Base-by-base conservation (phyloP, 73 alveolate genomes). In the Tetrahymena elliotti region DNA sequence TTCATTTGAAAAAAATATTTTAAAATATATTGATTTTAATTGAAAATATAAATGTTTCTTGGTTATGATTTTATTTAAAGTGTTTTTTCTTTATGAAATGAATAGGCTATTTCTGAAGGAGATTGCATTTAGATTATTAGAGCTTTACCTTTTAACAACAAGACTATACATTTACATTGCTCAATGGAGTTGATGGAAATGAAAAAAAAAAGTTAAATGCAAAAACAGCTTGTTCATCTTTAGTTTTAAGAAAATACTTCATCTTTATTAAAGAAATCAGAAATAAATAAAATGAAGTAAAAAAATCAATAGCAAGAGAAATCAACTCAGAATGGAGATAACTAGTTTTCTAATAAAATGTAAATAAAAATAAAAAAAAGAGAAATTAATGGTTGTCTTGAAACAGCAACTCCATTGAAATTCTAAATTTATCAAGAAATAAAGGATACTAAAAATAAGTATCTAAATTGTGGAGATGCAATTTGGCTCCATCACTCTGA, bases 401-500 rank as follows among this genome's bases (percentile, higher is more conserved):
- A 94, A 27, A 93, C 84, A 33, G 96, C 93, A 41, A 94, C 96
- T 6, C 54, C 93, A 35, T 88, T 94, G 95, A 84, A 94, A 27
- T 84, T 94, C 34, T 94, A 52, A 36, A 92, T 94, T 0, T 94
- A 94, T 84, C 84, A 94, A 6, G 96, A 94, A 36, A 40, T 84
- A 18, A 93, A 41, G 2, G 92, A 94, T 27, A 94, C 93, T 34
- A 94, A 94, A 84, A 84, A 93, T n/a, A 53, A 52, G 18, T 94
- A 53, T 84, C 92, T 94, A 33, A 94, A 88, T 53, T 94, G 96
- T 88, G 96, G 96, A 16, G 96, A 94, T 92, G 96, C 93, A 12
- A 94, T 94, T 16, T 94, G 96, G 96, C 38, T 94, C 1, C 96
- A 94, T 94, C 96, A 94, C 33, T 84, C 95, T 41, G 96, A 94